Percentiles rank a stretch among this genome's conserved stretches.
Evolutionary conservation across 179 eudicot genomes (phyloP).

Genomic region (Amaranthus tricolor): DNA sequence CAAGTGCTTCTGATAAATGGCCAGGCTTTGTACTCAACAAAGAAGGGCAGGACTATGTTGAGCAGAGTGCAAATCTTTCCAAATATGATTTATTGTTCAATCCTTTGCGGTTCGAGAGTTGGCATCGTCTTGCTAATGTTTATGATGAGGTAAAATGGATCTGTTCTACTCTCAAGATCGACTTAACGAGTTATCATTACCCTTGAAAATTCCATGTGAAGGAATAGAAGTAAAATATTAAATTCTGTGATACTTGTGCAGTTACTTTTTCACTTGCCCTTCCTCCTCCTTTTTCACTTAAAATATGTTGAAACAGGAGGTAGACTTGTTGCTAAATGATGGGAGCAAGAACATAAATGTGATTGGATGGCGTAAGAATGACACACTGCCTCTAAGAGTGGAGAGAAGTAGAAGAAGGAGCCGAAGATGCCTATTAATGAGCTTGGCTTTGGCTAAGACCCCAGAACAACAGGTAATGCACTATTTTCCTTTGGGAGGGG

Average conservation of each 20-base stretch:
- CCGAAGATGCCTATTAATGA: constrained; percentile 91
- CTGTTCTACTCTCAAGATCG: constrained; percentile 11
- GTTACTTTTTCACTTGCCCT: neutral
- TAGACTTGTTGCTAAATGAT: constrained; percentile 93
- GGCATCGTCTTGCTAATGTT: constrained; percentile 92
- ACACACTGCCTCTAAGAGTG: constrained; percentile 69
- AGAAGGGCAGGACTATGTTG: constrained; percentile 96
- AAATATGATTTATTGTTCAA: constrained; percentile 90
- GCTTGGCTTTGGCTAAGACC: constrained; percentile 90
- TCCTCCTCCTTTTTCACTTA: neutral
- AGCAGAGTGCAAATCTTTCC: constrained; percentile 83
- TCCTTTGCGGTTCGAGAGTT: constrained; percentile 91
- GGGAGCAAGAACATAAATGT: constrained; percentile 98
- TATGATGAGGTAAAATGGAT: constrained; percentile 75
- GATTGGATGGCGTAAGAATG: constrained; percentile 78
- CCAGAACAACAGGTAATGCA: constrained; percentile 71
- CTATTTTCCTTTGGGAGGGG: constrained; percentile 14
- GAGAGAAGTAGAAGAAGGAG: constrained; percentile 97
- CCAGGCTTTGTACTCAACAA: constrained; percentile 97
- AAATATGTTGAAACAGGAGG: constrained; percentile 59
- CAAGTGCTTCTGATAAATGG: constrained; percentile 93
- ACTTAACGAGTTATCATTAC: neutral
- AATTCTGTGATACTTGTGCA: neutral
- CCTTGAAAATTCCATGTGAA: neutral
- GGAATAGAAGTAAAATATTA: neutral